phyloP scores from a whole-genome alignment of 805 yeast species.

The Torulaspora delbrueckii region DNA sequence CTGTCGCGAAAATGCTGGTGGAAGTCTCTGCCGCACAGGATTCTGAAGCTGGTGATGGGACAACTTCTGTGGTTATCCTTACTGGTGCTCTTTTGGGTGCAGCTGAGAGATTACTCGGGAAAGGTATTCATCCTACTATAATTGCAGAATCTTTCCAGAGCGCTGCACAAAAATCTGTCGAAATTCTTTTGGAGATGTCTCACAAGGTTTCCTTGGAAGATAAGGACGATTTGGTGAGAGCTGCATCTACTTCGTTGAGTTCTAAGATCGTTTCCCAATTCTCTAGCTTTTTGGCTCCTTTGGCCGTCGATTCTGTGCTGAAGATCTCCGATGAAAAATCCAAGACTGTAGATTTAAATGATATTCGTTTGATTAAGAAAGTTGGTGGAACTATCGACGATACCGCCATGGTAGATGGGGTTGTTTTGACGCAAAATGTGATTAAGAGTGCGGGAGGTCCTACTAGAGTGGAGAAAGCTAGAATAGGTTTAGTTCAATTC shows the following conservation, averaged over 20 bases:
- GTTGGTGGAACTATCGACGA: conserved; percentile 98
- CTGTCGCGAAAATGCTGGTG: conserved; percentile 97
- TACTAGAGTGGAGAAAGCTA: conserved; percentile 87
- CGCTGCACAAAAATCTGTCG: conserved; percentile 79
- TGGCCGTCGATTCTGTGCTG: conserved; percentile 90
- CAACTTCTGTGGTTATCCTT: conserved; percentile 92
- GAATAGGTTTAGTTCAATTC: conserved; percentile 84
- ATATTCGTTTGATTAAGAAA: conserved; percentile 85
- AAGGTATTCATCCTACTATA: conserved; percentile 92
- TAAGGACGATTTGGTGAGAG: conserved; percentile 77
- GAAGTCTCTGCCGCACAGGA: conserved; percentile 98
- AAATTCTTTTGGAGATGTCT: conserved; percentile 79
- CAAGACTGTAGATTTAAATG: conserved; percentile 74
- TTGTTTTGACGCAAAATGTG: conserved; percentile 86
- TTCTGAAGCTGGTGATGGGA: conserved; percentile 99
- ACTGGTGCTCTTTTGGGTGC: conserved; percentile 95
- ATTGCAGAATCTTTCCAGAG: conserved; percentile 90
- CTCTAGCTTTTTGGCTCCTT: conserved; percentile 78
- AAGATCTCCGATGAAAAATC: conserved; percentile 60
- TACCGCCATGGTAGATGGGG: conserved; percentile 88
- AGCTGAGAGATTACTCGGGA: conserved; percentile 81
- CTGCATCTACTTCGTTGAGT: conserved; percentile 90
- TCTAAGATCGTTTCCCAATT: conserved; percentile 95
- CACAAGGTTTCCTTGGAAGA: conserved; percentile 73
- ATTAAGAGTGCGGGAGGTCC: conserved; percentile 94